Base-by-base conservation (phyloP, 768 basidiomycete species). In the Artomyces pyxidatus region DNA sequence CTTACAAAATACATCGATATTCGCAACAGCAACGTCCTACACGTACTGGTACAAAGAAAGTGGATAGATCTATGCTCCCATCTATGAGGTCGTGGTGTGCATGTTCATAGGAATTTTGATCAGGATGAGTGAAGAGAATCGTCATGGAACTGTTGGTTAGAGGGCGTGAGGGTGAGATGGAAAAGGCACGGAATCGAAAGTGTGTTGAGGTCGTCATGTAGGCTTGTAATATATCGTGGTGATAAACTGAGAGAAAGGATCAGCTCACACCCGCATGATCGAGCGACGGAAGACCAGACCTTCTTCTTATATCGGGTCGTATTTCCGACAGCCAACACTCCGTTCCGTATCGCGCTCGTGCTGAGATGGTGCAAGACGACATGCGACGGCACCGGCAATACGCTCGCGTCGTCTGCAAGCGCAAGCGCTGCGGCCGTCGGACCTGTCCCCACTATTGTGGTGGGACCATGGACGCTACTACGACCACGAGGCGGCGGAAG, bases 331-430 rank as follows among this genome's bases (percentile, higher is more conserved):
- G 92, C 93, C 42, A 97, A 66, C 40, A 95, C 90, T 6, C 91
- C 93, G 63, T 93, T 93, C 65, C 82, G 76, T 53, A 98, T 98
- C 45, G 94, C 93, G 59, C 91, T 95, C 53, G 94, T 96, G 53
- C 89, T 89, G 59, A 98, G 67, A 66, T 98, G 94, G 58, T 96
- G 92, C 55, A 98, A 70, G 21, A 97, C 91, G 30, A 91, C 90
- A 69, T 97, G 94, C 30, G 82, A 86, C 19, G 94, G 94, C 19
- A 96, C 90, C 14, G 95, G 86, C 54, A 98, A 66, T 49, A 98
- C 91, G 42, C 84, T 85, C 45, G 80, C 86, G 61, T 98, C 94
- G 65, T 98, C 94, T 16, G 81, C 78, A 59, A 83, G 55, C n/a
- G 75, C 69, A 0, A 59, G 57, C 6, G 62, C 68, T 11, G 54